phyloP scores from a whole-genome alignment of 2,329 filamentous ascomycete genomes.

The Phoma sp. region DNA sequence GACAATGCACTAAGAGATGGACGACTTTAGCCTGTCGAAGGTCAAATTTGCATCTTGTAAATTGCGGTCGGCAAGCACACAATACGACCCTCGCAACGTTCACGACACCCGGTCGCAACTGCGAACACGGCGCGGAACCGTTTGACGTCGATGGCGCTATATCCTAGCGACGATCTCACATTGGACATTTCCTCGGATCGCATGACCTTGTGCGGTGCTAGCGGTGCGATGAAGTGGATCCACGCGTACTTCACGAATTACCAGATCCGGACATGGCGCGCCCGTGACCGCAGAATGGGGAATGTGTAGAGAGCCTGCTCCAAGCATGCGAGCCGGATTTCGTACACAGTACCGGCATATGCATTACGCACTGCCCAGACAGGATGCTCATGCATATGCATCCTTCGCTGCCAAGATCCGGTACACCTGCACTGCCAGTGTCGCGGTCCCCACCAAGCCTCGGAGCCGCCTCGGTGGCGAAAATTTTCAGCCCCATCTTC shows the following conservation, averaged over 20 bases:
- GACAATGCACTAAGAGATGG: conserved; percentile 11
- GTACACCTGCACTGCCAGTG: not conserved
- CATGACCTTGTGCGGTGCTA: conserved; percentile 21
- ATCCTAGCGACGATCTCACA: conserved; percentile 23
- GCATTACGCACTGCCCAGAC: not conserved
- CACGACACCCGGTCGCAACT: not conserved
- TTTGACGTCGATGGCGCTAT: conserved; percentile 18
- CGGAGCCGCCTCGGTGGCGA: conserved; percentile 10
- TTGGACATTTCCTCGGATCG: conserved; percentile 24
- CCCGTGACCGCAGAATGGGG: conserved; percentile 4
- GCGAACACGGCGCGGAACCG: conserved; percentile 9
- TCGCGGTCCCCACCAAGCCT: not conserved
- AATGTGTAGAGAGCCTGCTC: not conserved
- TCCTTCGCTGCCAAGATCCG: not conserved
- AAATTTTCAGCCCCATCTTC: conserved; percentile 6
- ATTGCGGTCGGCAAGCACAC: conserved; percentile 25
- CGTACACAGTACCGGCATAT: not conserved
- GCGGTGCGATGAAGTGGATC: conserved; percentile 7
- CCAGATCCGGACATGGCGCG: conserved; percentile 2
- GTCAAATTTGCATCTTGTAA: not conserved
- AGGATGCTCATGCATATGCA: not conserved
- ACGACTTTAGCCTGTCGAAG: conserved; percentile 11
- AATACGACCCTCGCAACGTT: conserved; percentile 18
- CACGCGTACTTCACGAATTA: conserved; percentile 1
- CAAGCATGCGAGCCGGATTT: conserved; percentile 5